A percentile compares a stretch with the other conserved stretches of the same genome.
These are phyloP conservation scores for Talaromyces marneffei DNA, from an alignment of 2,329 filamentous ascomycete genomes.

Conservation along the genomic window DNA sequence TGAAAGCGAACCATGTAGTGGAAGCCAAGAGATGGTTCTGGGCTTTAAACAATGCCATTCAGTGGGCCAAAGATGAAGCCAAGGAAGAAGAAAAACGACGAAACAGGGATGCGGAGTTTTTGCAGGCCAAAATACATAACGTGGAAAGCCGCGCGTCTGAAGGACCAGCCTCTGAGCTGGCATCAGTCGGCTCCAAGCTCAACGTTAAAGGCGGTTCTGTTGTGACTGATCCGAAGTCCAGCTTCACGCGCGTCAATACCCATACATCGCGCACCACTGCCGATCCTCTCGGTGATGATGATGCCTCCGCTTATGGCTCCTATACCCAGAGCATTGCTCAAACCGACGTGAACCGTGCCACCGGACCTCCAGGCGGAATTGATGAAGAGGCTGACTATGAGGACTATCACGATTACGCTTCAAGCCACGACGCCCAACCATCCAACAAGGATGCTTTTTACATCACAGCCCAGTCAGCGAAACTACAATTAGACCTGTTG, in stretches of 20 bases:
- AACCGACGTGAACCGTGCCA: conserved; percentile 45
- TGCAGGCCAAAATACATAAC: conserved; percentile 77
- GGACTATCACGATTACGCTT: conserved; percentile 73
- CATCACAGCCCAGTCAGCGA: conserved; percentile 93
- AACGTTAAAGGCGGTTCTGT: conserved; percentile 34
- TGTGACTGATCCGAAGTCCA: conserved; percentile 32
- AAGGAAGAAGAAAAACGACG: conserved; percentile 79
- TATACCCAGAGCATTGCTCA: conserved; percentile 52
- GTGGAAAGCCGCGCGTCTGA: conserved; percentile 48
- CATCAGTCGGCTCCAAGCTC: conserved; percentile 26
- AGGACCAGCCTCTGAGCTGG: conserved; percentile 16
- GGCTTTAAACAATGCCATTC: conserved; percentile 97
- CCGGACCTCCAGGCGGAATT: conserved; percentile 42
- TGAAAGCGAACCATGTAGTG: conserved; percentile 96
- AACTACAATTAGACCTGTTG: conserved; percentile 84
- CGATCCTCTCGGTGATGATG: conserved; percentile 51
- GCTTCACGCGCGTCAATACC: conserved; percentile 44
- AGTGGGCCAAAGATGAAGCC: conserved; percentile 96
- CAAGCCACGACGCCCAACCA: conserved; percentile 65
- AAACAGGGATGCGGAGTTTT: conserved; percentile 65
- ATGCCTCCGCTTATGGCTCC: conserved; percentile 47
- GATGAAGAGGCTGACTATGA: conserved; percentile 65
- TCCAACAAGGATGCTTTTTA: conserved; percentile 89
- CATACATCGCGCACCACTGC: conserved; percentile 44
- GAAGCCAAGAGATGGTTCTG: conserved; percentile 99